A percentile compares a stretch with the other conserved stretches of the same genome.
These are phyloP conservation scores for Sugiyamaella qingdaonensis DNA, from an alignment of 805 yeast genomes.

Conservation along the genomic window DNA sequence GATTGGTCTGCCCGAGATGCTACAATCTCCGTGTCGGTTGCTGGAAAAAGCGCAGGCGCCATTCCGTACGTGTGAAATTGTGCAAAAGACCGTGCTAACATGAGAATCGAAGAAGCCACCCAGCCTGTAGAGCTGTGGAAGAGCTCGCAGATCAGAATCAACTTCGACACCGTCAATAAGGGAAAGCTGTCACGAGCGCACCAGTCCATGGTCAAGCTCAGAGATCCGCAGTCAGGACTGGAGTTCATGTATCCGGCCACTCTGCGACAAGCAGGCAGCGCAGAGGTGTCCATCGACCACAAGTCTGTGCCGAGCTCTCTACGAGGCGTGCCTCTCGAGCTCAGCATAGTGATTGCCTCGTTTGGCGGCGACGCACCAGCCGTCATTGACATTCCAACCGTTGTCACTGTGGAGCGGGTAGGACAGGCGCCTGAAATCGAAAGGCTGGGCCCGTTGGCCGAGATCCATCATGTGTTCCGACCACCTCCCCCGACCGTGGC, in stretches of 20 bases:
- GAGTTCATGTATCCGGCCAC: constrained; percentile 28
- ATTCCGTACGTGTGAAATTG: constrained; percentile 2
- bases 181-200: constrained; percentile 22
- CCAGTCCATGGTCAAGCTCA: constrained; percentile 25
- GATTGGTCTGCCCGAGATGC: constrained; percentile 27
- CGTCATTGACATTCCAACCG: constrained; percentile 18
- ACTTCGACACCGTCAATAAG: constrained; percentile 17
- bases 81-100: background rate
- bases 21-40: constrained; percentile 20
- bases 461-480: constrained; percentile 60
- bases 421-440: constrained; percentile 11
- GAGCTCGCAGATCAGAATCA: constrained; percentile 5
- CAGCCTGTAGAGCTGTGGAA: background rate
- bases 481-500: constrained; percentile 50
- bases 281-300: constrained; percentile 30
- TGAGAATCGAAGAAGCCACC: constrained; percentile 1
- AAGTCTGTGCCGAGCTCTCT: constrained; percentile 31
- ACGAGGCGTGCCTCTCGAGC: constrained; percentile 22
- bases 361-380: constrained; percentile 25
- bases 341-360: constrained; percentile 29
- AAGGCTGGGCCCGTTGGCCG: constrained; percentile 46
- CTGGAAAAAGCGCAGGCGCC: constrained; percentile 2
- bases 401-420: constrained; percentile 13
- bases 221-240: constrained; percentile 24
- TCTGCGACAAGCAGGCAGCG: constrained; percentile 33